Conservation (phyloP, 2,329 filamentous ascomycete genomes). For the Neophaeococcomyces aloes region DNA sequence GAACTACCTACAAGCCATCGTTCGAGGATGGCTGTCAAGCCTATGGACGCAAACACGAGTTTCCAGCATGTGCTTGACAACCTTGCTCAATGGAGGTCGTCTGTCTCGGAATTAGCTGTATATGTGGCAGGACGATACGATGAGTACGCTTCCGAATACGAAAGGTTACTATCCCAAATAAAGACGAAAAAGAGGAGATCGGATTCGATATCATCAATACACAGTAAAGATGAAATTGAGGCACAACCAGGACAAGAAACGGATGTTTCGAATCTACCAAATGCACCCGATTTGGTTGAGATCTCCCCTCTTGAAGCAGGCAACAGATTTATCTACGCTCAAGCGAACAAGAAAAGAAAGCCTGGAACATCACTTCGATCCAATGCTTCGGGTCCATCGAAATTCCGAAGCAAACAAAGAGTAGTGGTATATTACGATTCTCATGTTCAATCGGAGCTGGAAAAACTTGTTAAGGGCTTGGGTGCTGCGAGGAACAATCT, state of each 20-base stretch:
- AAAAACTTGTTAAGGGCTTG: constrained; percentile 70
- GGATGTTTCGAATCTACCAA: constrained; percentile 8
- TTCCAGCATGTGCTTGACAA: constrained; percentile 36
- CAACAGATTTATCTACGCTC: constrained; percentile 20
- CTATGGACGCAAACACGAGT: constrained; percentile 35
- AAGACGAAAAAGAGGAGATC: constrained; percentile 30
- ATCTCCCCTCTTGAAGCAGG: constrained; percentile 19
- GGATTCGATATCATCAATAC: constrained; percentile 33
- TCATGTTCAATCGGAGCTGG: constrained; percentile 71
- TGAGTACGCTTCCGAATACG: constrained; percentile 35
- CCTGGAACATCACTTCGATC: constrained; percentile 27
- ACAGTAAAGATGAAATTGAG: constrained; percentile 22
- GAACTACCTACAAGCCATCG: constrained; percentile 2
- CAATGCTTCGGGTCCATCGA: constrained; percentile 26
- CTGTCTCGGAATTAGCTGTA: constrained; percentile 32
- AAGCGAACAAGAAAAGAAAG: constrained; percentile 29
- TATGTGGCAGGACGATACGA: constrained; percentile 32
- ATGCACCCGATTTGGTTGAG: constrained; percentile 8
- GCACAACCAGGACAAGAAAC: background rate
- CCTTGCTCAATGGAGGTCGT: constrained; percentile 35
- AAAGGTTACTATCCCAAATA: constrained; percentile 26
- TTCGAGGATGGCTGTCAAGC: constrained; percentile 10
- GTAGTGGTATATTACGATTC: constrained; percentile 90
- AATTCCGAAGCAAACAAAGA: constrained; percentile 61
- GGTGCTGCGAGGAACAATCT: constrained; percentile 71